A percentile compares a stretch with the other conserved stretches of the same genome.
Evolutionary conservation across 2,329 filamentous ascomycete species (phyloP).

Genomic region (Neocucurbitaria cava): DNA sequence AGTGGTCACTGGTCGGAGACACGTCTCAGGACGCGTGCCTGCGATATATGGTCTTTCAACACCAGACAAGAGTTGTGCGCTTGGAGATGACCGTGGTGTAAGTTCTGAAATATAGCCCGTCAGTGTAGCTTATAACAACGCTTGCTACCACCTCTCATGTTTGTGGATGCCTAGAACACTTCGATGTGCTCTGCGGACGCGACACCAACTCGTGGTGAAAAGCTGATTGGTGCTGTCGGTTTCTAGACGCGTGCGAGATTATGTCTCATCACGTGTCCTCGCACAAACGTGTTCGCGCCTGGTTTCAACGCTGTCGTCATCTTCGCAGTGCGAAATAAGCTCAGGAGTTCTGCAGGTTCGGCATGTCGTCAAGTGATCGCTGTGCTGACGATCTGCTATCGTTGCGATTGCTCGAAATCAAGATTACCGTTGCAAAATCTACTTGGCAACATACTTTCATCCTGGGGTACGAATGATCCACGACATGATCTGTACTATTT

Average conservation of each 20-base stretch:
- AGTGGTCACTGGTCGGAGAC: slow-evolving; percentile 28
- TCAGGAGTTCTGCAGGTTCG: slow-evolving; percentile 39
- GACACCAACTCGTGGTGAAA: background rate
- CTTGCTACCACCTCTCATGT: background rate
- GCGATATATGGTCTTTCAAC: background rate
- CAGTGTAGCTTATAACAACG: background rate
- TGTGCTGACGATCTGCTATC: slow-evolving; percentile 30
- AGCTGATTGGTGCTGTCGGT: background rate
- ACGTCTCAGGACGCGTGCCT: slow-evolving; percentile 34
- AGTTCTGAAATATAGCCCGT: background rate
- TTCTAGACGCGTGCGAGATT: background rate
- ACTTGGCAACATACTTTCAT: slow-evolving; percentile 34
- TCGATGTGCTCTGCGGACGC: background rate
- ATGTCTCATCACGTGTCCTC: slow-evolving; percentile 18
- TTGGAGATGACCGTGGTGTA: background rate
- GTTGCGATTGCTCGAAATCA: slow-evolving; percentile 15
- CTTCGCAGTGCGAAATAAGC: slow-evolving; percentile 29
- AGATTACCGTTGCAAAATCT: slow-evolving; percentile 20
- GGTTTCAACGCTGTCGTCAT: slow-evolving; percentile 30
- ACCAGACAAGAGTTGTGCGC: slow-evolving; percentile 15
- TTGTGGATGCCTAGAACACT: background rate
- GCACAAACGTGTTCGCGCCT: slow-evolving; percentile 12
- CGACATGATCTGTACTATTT: slow-evolving; percentile 41
- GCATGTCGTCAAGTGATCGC: slow-evolving; percentile 36
- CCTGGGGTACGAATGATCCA: slow-evolving; percentile 36